These are phyloP conservation scores for Didymosphaeria variabile DNA, from an alignment of 2,329 filamentous ascomycete genomes.

Conservation along the genomic window DNA sequence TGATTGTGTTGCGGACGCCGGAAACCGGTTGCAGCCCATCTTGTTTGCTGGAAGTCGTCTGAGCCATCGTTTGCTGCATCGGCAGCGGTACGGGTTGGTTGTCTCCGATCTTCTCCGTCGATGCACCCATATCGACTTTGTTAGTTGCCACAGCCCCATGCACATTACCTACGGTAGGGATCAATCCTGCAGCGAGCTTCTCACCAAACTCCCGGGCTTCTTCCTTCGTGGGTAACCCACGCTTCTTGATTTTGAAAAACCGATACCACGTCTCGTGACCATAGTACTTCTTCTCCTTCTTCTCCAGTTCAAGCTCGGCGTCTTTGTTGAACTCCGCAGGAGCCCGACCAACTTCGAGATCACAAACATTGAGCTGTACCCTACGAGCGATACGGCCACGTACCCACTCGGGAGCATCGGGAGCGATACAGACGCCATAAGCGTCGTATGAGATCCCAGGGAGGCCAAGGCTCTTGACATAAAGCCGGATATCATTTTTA, in stretches of 20 bases:
- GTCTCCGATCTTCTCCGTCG: no score
- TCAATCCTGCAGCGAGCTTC: not conserved
- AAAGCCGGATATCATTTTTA: not conserved
- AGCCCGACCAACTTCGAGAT: not conserved
- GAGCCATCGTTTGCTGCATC: not conserved
- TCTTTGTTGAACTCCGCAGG: not conserved
- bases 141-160: not conserved
- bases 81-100: not conserved
- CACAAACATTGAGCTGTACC: not conserved
- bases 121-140: not conserved
- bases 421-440: not conserved
- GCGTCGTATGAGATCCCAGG: constrained; percentile 3
- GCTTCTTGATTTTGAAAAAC: not conserved
- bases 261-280: not conserved
- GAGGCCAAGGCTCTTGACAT: not conserved
- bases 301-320: constrained; percentile 1
- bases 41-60: not conserved
- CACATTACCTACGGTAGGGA: no score
- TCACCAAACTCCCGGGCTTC: not conserved
- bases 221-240: not conserved
- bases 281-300: constrained; percentile 6
- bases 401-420: constrained; percentile 1
- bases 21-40: not conserved
- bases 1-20: not conserved
- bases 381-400: constrained; percentile 3